Evolutionary conservation across 2,329 filamentous ascomycete genomes (phyloP).

Genomic region (Thielaviopsis populi): DNA sequence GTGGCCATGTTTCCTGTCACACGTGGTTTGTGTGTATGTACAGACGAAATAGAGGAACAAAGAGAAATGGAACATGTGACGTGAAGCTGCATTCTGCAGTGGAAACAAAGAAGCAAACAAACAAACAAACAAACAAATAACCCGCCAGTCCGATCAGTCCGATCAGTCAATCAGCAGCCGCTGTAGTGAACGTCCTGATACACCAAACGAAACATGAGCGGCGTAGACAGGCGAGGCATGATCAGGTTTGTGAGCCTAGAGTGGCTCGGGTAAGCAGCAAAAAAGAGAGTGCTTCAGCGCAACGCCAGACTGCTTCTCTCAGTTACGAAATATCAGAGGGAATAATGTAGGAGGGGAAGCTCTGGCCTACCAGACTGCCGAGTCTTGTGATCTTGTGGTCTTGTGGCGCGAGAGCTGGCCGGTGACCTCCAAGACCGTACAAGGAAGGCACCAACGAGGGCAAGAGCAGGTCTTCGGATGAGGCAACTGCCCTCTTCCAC

Average conservation of each 20-base stretch:
- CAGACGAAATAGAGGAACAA: neutral
- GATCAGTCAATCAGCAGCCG: neutral
- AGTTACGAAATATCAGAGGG: neutral
- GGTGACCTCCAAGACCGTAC: neutral
- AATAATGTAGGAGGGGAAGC: neutral
- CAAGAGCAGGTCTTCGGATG: neutral
- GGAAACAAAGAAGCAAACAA: neutral
- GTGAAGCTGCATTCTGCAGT: neutral
- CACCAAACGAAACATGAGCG: conserved; percentile 3
- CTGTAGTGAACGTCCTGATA: neutral
- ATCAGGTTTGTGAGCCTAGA: neutral
- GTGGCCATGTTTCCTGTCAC: neutral
- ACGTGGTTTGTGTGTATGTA: neutral
- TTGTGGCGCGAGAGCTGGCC: neutral
- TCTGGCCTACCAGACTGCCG: neutral
- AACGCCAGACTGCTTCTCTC: neutral
- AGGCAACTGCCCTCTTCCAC: neutral
- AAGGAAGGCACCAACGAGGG: neutral
- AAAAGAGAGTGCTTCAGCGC: neutral
- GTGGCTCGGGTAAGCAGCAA: neutral
- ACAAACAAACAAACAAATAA: neutral
- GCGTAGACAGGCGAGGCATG: neutral
- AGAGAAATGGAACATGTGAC: neutral
- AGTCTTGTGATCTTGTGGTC: too few species aligned
- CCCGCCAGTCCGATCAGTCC: neutral